phyloP scores from a whole-genome alignment of 2,329 filamentous ascomycete species.

The Diaporthe vaccinii region DNA sequence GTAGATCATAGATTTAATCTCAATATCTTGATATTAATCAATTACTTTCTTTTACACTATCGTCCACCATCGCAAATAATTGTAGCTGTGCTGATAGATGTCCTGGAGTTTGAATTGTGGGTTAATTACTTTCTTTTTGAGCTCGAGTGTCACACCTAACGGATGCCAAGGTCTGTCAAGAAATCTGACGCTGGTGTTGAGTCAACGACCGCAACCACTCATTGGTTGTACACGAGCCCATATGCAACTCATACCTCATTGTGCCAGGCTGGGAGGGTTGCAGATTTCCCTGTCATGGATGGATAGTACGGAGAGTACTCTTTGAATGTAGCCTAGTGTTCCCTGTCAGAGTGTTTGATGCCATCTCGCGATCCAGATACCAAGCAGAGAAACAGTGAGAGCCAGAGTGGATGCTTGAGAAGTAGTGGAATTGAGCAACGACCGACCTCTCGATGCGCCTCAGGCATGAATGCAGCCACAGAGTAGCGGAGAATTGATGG shows the following conservation, averaged over 20 bases:
- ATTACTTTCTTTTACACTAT: background rate
- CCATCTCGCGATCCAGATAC: background rate
- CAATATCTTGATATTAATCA: constrained; percentile 6
- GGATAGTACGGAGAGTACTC: background rate
- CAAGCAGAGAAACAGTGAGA: background rate
- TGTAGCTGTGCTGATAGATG: background rate
- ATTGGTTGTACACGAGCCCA: background rate
- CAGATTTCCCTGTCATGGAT: background rate
- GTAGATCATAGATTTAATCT: constrained; percentile 29
- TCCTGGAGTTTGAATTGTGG: background rate
- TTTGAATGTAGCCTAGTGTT: background rate
- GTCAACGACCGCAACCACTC: background rate
- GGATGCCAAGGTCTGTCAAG: no score
- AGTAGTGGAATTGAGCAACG: background rate
- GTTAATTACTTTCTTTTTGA: background rate
- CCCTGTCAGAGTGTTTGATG: background rate
- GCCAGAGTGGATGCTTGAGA: background rate
- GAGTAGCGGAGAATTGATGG: background rate
- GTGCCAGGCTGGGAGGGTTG: background rate
- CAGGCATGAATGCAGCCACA: background rate
- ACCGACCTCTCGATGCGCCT: background rate
- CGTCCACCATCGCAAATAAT: no score
- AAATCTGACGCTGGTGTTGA: background rate
- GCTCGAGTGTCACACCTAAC: background rate
- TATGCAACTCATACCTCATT: background rate